Base-by-base conservation (phyloP, 768 basidiomycete genomes). In the Suillus spraguei region DNA sequence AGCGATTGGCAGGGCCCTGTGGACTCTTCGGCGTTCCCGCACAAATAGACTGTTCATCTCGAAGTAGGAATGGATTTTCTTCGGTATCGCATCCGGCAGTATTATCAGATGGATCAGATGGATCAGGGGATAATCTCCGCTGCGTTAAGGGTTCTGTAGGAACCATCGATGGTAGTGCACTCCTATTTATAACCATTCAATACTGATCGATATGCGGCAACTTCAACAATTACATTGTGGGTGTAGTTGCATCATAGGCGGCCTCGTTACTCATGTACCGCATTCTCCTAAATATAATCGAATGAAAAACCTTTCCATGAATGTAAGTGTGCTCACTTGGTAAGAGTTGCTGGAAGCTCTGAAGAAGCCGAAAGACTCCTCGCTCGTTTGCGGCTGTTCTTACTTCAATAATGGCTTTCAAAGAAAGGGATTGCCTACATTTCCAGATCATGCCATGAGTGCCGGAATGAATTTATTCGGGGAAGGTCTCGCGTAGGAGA, bases 381-480 rank as follows among this genome's bases (percentile, higher is more conserved):
- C n/a, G 61, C 49, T 60, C 74, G 68, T 63, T 76, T 76, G 28
- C 61, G 64, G 42, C 70, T 76, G 60, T 60, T 59, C 38, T 60
- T 10, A 39, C 14, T 22, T 58, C 55, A 39, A 36, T 60, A 10
- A 41, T 28, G 14, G 36, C n/a, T 55, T 33, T 58, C 39, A 53
- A 38, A 58, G 59, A 33, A 58, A 36, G 14, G 13, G 17, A 2
- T 16, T n/a, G n/a, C 60, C 20, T 33, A 61, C 60, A 38, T 28
- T 38, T 24, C 36, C 49, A 59, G 24, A 32, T 38, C 28, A 10
- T 20, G 36, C 60, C 36, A 60, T 32, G n/a, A 54, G 8, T 55
- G 33, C 16, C 13, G 52, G 36, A 41, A 41, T 41, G 56, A 14
- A 39, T 39, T 61, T 36, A 9, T 59, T 61, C n/a, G 53, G 14